phyloP scores from a whole-genome alignment of 192 early-diverging fungal genomes.

The Umbelopsis sp. region DNA sequence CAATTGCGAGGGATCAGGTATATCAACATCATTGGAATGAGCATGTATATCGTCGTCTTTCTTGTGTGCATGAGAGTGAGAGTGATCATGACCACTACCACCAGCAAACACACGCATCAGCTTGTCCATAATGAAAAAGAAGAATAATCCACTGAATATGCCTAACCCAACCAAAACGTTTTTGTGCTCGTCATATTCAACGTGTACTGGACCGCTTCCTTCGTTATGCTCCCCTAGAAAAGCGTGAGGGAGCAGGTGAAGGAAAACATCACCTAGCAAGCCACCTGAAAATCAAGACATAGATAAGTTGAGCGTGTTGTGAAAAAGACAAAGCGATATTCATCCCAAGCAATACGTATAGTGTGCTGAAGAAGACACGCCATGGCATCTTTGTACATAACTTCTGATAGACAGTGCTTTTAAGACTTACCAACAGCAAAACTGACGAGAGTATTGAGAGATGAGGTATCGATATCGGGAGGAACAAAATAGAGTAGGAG shows the following conservation, averaged over 20 bases:
- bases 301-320: not conserved
- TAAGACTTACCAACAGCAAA: constrained; percentile 72
- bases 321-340: too few relatives aligned
- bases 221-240: constrained; percentile 58
- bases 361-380: not conserved
- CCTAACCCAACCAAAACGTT: constrained; percentile 72
- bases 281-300: constrained; percentile 47
- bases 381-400: too few relatives aligned
- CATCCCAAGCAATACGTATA: not conserved
- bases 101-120: constrained; percentile 77
- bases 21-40: constrained; percentile 39
- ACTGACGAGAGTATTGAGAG: constrained; percentile 75
- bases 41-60: constrained; percentile 38
- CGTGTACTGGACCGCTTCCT: constrained; percentile 40
- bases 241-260: constrained; percentile 81
- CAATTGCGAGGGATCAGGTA: constrained; percentile 29
- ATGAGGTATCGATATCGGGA: constrained; percentile 59
- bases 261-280: constrained; percentile 81
- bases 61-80: constrained; percentile 48
- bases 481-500: constrained; percentile 80
- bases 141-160: constrained; percentile 75
- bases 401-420: not conserved
- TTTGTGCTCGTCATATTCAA: constrained; percentile 48
- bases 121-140: constrained; percentile 84
- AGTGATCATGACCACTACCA: constrained; percentile 62